phyloP scores from a whole-genome alignment of 139 green algal species.

The Haematococcus lacustris region DNA sequence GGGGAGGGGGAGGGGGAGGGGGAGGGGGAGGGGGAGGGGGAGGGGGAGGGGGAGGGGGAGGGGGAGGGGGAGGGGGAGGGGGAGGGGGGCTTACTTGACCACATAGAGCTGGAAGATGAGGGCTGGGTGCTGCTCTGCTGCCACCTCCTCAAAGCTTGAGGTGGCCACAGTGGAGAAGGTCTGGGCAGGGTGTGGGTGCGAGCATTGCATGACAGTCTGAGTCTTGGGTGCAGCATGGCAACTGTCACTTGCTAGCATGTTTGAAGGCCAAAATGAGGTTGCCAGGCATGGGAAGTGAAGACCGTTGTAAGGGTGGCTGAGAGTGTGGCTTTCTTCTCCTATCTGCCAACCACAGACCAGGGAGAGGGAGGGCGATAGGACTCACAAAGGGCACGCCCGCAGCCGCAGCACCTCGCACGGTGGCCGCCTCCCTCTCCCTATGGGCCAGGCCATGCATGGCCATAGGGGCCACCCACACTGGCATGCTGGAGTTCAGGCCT shows the following conservation, averaged over 20 bases:
- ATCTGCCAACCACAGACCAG: no score
- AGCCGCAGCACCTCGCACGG: conserved; percentile 28
- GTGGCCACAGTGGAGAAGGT: conserved; percentile 8
- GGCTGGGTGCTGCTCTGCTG: conserved; percentile 14
- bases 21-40: no score
- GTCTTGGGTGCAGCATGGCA: not conserved
- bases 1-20: no score
- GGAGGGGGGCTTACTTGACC: conserved; percentile 33
- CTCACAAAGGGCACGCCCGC: conserved; percentile 40
- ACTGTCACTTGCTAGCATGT: not conserved
- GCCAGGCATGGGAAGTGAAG: not conserved
- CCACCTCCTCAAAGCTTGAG: conserved; percentile 4
- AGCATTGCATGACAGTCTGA: not conserved
- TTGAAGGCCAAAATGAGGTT: not conserved
- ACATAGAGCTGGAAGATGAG: conserved; percentile 77
- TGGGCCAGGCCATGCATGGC: conserved; percentile 76
- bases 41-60: no score
- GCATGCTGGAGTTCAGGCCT: conserved; percentile 45
- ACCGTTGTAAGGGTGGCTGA: not conserved
- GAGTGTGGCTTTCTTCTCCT: not conserved
- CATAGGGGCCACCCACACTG: conserved; percentile 78
- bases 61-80: no score
- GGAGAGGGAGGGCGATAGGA: no score
- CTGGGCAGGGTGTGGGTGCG: not conserved
- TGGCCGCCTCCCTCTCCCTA: conserved; percentile 59